Conservation (phyloP, 768 basidiomycete species). For the Dioszegia aurantiaca region DNA sequence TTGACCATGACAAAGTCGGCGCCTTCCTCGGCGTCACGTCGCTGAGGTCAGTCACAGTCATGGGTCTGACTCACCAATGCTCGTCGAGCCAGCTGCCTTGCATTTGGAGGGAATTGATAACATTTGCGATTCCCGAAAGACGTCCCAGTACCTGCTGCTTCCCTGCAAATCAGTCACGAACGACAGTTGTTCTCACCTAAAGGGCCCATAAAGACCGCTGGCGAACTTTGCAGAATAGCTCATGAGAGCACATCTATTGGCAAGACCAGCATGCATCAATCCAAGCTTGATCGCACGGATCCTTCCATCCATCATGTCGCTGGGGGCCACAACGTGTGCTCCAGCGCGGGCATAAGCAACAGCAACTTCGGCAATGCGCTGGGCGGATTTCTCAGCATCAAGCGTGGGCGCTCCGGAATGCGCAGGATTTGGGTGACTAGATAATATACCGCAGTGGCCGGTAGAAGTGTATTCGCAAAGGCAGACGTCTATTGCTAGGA, state of each 20-base stretch:
- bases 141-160: conserved; percentile 95
- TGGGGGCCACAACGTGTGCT: conserved; percentile 97
- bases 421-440: conserved; percentile 38
- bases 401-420: conserved; percentile 52
- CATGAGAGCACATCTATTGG: conserved; percentile 90
- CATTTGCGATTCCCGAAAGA: conserved; percentile 95
- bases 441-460: conserved; percentile 78
- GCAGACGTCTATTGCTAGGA: conserved; percentile 92
- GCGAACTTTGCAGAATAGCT: conserved; percentile 98
- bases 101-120: conserved; percentile 90
- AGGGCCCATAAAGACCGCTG: conserved; percentile 90
- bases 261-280: conserved; percentile 76
- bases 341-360: conserved; percentile 88
- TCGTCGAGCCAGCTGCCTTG: conserved; percentile 82
- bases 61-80: conserved; percentile 68
- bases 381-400: conserved; percentile 70
- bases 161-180: conserved; percentile 57
- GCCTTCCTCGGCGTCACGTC: conserved; percentile 83
- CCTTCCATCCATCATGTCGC: conserved; percentile 99
- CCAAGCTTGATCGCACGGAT: conserved; percentile 82
- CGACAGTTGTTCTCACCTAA: conserved; percentile 61
- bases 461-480: conserved; percentile 99
- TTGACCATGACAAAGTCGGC: conserved; percentile 99
- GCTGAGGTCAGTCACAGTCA: conserved; percentile 56
- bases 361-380: conserved; percentile 88